Evolutionary conservation across 148 eudicot genomes (phyloP).

Genomic region (Chenopodium suecicum): DNA sequence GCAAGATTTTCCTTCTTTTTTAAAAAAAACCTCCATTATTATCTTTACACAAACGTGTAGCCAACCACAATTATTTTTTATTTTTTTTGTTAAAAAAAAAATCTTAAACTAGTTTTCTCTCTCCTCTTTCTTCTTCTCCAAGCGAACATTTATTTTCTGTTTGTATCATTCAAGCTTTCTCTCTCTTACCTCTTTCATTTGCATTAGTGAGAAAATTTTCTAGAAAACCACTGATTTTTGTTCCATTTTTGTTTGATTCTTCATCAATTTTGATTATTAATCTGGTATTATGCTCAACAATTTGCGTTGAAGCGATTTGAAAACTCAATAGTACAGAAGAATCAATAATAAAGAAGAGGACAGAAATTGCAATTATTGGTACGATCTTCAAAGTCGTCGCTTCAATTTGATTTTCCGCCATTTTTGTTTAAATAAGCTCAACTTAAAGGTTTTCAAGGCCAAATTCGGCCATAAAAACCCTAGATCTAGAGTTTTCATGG

Average conservation of each 20-base stretch:
- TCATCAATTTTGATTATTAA: not conserved
- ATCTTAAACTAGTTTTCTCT: no score
- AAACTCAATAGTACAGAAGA: not conserved
- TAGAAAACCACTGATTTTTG: not conserved
- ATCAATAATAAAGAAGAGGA: not conserved
- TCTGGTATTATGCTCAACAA: not conserved
- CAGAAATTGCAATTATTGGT: not conserved
- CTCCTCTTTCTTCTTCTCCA: no score
- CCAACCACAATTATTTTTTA: no score
- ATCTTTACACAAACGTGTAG: no score
- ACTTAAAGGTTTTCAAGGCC: no score
- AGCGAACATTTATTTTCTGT: no score
- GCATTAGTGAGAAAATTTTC: not conserved
- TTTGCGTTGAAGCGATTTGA: not conserved
- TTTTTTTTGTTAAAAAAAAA: no score
- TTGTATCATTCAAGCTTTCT: no score
- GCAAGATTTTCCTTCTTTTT: no score
- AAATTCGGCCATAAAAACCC: no score
- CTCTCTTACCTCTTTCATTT: not conserved
- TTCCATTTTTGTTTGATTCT: not conserved
- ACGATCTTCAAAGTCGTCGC: not conserved
- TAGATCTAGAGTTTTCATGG: no score
- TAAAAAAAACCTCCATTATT: no score
- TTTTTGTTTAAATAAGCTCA: not conserved
- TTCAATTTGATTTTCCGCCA: not conserved